phyloP scores from a whole-genome alignment of 352 stramenopile species.

The Pythium monospermum region DNA sequence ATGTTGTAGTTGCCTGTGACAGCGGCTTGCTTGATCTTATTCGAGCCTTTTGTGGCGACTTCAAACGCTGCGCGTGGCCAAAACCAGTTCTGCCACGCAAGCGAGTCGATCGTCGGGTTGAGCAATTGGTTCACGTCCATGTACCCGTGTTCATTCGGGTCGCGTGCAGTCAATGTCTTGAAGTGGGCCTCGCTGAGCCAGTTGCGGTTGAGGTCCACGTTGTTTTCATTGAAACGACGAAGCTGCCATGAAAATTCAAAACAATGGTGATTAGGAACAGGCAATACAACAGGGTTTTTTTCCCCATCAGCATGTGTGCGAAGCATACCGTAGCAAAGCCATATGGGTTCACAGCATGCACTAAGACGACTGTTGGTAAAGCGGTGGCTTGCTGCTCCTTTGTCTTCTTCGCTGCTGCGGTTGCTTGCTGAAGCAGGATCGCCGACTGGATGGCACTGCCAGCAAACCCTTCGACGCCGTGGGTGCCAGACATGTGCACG shows the following conservation, averaged over 20 bases:
- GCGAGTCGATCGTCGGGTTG: constrained; percentile 38
- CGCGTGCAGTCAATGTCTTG: constrained; percentile 28
- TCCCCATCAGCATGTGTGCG: too few species aligned
- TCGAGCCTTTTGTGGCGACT: constrained; percentile 36
- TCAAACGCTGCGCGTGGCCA: constrained; percentile 34
- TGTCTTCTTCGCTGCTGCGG: background rate
- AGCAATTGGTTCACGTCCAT: constrained; percentile 63
- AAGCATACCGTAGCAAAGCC: constrained; percentile 67
- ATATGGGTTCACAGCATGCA: constrained; percentile 92
- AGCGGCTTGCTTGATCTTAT: constrained; percentile 74
- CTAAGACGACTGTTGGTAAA: constrained; percentile 87
- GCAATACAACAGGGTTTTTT: too few species aligned
- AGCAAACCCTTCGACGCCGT: constrained; percentile 79
- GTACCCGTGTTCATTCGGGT: constrained; percentile 81
- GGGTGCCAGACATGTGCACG: constrained; percentile 76
- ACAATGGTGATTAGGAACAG: too few species aligned
- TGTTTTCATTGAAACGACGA: constrained; percentile 90
- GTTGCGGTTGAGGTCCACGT: constrained; percentile 94
- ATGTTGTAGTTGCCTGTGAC: constrained; percentile 87
- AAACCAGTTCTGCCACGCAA: constrained; percentile 34
- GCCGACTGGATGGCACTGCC: constrained; percentile 76
- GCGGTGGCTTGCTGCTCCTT: constrained; percentile 12
- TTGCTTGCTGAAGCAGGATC: constrained; percentile 31
- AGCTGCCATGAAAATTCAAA: too few species aligned
- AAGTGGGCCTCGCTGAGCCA: constrained; percentile 60